Conservation (phyloP, 2,329 filamentous ascomycete genomes). For the Arthrobotrys pseudoclavata region DNA sequence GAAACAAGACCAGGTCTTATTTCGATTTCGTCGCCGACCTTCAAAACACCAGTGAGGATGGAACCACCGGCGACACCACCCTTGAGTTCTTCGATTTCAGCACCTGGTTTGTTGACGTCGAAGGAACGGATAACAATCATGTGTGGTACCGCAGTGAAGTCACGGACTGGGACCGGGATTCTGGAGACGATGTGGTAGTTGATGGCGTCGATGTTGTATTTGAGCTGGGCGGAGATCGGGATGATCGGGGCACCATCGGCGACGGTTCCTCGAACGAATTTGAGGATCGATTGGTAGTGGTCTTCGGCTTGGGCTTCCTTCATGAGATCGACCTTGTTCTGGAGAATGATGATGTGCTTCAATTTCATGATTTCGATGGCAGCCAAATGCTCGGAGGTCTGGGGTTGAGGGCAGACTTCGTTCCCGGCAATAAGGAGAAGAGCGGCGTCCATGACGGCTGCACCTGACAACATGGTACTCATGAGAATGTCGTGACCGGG, state of each 20-base stretch:
- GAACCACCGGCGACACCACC: slow-evolving; percentile 97
- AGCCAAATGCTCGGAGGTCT: slow-evolving; percentile 98
- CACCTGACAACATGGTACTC: slow-evolving; percentile 99
- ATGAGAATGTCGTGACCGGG: slow-evolving; percentile 99
- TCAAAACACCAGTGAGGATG: slow-evolving; percentile 95
- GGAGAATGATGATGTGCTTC: slow-evolving; percentile 98
- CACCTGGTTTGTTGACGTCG: slow-evolving; percentile 99
- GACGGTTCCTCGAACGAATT: slow-evolving; percentile 97
- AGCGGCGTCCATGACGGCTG: slow-evolving; percentile 99
- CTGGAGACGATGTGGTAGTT: slow-evolving; percentile 96
- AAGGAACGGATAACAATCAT: slow-evolving; percentile 99
- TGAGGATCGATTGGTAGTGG: slow-evolving; percentile 96
- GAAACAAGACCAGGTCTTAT: slow-evolving; percentile 98
- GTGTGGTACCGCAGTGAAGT: slow-evolving; percentile 92
- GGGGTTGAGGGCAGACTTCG: slow-evolving; percentile 97
- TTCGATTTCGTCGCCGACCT: slow-evolving; percentile 97
- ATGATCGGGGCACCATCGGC: slow-evolving; percentile 96
- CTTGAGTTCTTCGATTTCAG: slow-evolving; percentile 97
- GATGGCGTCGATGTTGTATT: slow-evolving; percentile 99
- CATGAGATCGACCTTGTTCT: slow-evolving; percentile 99
- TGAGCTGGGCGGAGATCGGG: slow-evolving; percentile 95
- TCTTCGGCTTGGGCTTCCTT: slow-evolving; percentile 91
- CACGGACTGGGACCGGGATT: slow-evolving; percentile 90
- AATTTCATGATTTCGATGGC: slow-evolving; percentile 99
- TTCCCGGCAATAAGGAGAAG: slow-evolving; percentile 97